These are phyloP conservation scores for Cryphonectria radicalis DNA, from an alignment of 2,329 filamentous ascomycete genomes.

Conservation along the genomic window DNA sequence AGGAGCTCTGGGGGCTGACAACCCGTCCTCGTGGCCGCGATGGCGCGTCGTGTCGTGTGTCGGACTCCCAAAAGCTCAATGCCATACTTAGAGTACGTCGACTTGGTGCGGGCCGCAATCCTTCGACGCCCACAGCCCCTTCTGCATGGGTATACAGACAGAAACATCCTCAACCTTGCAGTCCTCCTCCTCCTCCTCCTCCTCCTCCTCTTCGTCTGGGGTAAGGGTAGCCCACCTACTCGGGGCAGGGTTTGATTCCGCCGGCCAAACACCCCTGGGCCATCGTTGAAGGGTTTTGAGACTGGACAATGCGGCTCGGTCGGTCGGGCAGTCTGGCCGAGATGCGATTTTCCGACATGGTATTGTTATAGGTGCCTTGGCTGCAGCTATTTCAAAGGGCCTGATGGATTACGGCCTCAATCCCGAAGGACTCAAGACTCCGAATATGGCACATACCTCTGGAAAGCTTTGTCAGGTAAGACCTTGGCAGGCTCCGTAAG, in stretches of 20 bases:
- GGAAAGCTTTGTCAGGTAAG: not conserved
- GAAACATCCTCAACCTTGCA: not conserved
- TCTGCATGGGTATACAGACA: not conserved
- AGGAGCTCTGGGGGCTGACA: not conserved
- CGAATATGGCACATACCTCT: not conserved
- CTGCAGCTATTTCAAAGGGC: not conserved
- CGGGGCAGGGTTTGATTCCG: not conserved
- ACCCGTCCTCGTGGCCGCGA: not conserved
- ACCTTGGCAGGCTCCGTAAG: not conserved
- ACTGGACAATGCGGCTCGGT: not conserved
- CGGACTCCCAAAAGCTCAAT: too few species aligned
- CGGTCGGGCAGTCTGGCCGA: not conserved
- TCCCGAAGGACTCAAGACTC: not conserved
- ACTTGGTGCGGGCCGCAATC: not conserved
- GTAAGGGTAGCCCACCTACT: not conserved
- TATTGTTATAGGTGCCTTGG: conserved; percentile 1
- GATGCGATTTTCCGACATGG: not conserved
- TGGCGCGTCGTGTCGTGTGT: not conserved
- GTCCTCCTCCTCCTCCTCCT: not conserved
- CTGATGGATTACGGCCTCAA: not conserved
- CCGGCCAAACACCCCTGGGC: not conserved
- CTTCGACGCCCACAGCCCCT: conserved; percentile 11
- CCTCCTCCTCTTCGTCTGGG: not conserved
- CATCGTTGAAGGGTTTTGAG: not conserved
- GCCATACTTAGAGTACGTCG: not conserved